Base-by-base conservation (phyloP, 129 eudicot genomes). In the Silybum marianum region DNA sequence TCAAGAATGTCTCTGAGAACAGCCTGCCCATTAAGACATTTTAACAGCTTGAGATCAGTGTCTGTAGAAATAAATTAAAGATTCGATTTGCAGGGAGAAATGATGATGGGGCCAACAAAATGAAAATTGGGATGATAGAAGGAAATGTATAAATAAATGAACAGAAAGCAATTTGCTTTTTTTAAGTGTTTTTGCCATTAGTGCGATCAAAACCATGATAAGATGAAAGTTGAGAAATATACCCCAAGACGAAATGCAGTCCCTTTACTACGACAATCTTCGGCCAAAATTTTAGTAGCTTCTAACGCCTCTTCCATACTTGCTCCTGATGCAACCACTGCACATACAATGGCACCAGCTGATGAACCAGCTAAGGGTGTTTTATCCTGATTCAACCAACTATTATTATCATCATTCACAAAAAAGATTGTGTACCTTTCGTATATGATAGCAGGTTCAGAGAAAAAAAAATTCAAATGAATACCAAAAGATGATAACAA, bases 201-300 rank as follows among this genome's bases (percentile, higher is more conserved):
- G 21, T 7, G 51, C 3, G 5, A 63, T 82, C 68, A 39, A 75
- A 48, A 3, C 7, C 3, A 46, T 36, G n/a, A 66, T 51, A 19
- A 82, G 22, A 67, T 72, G 69, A 11, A 42, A 48, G 39, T 36
- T 42, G 58, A 72, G 54, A 74, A 69, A 83, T 85, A 80, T 96
- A 96, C 99, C 95, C 98, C 99, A 9, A 96, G 93, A n/a, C 99
- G 98, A 78, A 96, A 96, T 82, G 99, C 99, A 84, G 99, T 96
- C 78, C 99, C 99, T 67, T 84, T 87, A 69, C 90, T 91, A 86
- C 99, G 84, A 74, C 99, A 96, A 83, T 96, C 98, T 77, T 89
- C 86, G 74, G 99, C 97, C 87, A 96, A 82, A 66, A 92, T 78
- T 85, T 96, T 96, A 16, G 99, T 96, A 78, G 93, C 98, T 82